Conservation (phyloP, 306 rosid genomes). For the Vigna angularis region DNA sequence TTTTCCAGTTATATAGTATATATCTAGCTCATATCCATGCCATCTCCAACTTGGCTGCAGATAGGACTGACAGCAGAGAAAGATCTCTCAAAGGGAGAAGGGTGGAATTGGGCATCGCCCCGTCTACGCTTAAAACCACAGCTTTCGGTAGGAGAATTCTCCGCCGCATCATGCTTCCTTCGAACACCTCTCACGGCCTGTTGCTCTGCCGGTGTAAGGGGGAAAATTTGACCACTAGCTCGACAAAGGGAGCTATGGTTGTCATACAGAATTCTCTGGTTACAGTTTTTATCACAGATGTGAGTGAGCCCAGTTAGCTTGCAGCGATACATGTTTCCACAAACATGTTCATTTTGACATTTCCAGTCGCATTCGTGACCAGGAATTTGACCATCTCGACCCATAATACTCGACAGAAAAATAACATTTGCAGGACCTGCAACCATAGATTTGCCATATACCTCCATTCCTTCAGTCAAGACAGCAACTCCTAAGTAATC, state of each 20-base stretch:
- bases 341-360: conserved; percentile 90
- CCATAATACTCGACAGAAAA: conserved; percentile 91
- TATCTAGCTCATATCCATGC: conserved; percentile 87
- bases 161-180: conserved; percentile 79
- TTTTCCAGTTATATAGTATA: conserved; percentile 49
- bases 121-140: conserved; percentile 83
- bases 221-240: conserved; percentile 79
- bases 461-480: conserved; percentile 74
- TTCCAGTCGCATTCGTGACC: conserved; percentile 97
- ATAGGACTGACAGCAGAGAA: conserved; percentile 81
- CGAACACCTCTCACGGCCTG: conserved; percentile 87
- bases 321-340: conserved; percentile 96
- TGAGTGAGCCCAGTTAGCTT: conserved; percentile 93
- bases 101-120: conserved; percentile 70
- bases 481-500: conserved; percentile 55
- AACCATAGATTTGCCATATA: conserved; percentile 73
- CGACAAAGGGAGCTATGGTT: conserved; percentile 92
- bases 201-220: conserved; percentile 71
- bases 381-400: conserved; percentile 66
- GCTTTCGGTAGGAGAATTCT: conserved; percentile 57
- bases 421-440: conserved; percentile 87
- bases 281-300: conserved; percentile 97
- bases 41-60: conserved; percentile 91
- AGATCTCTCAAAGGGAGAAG: conserved; percentile 91
- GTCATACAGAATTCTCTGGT: conserved; percentile 94